A percentile compares a stretch with the other conserved stretches of the same genome.
Evolutionary conservation across 768 basidiomycete genomes (phyloP).

Genomic region (Russula ochroleuca): DNA sequence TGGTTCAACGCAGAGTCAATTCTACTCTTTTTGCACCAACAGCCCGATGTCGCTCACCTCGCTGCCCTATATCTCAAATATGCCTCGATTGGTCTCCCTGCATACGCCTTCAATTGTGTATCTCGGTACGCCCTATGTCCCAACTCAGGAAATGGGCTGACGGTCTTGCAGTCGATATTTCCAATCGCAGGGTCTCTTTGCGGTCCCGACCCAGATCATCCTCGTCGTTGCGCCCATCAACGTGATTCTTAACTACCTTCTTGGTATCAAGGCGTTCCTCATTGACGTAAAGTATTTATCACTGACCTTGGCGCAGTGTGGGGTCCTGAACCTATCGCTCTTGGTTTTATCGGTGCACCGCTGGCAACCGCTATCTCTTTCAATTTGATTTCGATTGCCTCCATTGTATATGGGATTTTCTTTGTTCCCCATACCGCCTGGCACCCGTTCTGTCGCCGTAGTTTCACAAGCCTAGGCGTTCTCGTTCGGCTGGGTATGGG

Average conservation of each 20-base stretch:
- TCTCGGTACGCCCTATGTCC: constrained; percentile 39
- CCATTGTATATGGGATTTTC: constrained; percentile 58
- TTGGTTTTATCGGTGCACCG: constrained; percentile 92
- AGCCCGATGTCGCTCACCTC: constrained; percentile 75
- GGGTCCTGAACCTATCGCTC: constrained; percentile 71
- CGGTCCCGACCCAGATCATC: constrained; percentile 79
- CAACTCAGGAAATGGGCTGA: background rate
- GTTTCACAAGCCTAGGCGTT: constrained; percentile 63
- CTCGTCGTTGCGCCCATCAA: constrained; percentile 84
- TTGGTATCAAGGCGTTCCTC: constrained; percentile 50
- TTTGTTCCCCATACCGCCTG: constrained; percentile 72
- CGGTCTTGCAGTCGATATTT: constrained; percentile 54
- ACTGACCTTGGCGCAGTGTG: constrained; percentile 49
- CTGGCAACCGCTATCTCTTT: constrained; percentile 85
- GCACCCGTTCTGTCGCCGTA: constrained; percentile 63
- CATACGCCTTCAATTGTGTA: constrained; percentile 55
- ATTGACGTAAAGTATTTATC: background rate
- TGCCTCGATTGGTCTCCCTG: constrained; percentile 75
- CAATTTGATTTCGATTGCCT: constrained; percentile 70
- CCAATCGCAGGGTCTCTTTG: constrained; percentile 83
- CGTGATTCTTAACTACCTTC: constrained; percentile 71
- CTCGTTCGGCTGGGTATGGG: constrained; percentile 75
- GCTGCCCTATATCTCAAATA: constrained; percentile 76
- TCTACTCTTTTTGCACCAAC: constrained; percentile 70
- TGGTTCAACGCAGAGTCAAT: constrained; percentile 85